Evolutionary conservation across 257 asterid genomes (phyloP).

Genomic region (Fraxinus anomala): DNA sequence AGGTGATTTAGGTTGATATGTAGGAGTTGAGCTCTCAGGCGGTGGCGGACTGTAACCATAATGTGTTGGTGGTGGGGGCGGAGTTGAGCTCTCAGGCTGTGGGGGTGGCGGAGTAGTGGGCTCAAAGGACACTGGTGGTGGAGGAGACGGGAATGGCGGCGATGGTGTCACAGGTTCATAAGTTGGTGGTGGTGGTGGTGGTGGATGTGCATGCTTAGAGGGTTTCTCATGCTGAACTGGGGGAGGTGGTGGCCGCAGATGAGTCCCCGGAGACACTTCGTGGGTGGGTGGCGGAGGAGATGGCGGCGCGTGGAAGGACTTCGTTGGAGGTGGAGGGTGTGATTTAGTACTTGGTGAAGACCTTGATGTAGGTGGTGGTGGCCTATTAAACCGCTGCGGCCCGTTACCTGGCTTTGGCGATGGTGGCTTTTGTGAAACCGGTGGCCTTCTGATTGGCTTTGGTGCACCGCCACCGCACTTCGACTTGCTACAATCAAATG

Average conservation of each 20-base stretch:
- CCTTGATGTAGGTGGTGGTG: background rate
- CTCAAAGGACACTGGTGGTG: conserved; percentile 26
- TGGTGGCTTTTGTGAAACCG: background rate
- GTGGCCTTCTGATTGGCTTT: background rate
- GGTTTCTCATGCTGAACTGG: conserved; percentile 1
- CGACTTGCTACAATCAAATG: conserved; percentile 40
- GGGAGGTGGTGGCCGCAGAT: conserved; percentile 17
- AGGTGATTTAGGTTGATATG: conserved; percentile 13
- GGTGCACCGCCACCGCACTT: conserved; percentile 6
- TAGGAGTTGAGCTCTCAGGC: conserved; percentile 4
- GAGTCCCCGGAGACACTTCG: conserved; percentile 37
- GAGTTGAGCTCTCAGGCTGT: background rate
- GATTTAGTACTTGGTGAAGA: background rate
- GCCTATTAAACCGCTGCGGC: background rate
- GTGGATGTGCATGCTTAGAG: conserved; percentile 21
- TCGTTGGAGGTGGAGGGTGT: conserved; percentile 20
- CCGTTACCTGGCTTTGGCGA: background rate
- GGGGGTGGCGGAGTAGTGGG: conserved; percentile 21
- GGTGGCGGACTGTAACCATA: conserved; percentile 1
- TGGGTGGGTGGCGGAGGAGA: conserved; percentile 41
- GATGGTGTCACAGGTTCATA: background rate
- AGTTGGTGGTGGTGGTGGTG: conserved; percentile 2
- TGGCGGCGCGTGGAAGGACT: background rate
- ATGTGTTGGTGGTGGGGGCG: background rate
- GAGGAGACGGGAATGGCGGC: conserved; percentile 36